Base-by-base conservation (phyloP, 192 early-diverging fungal species). In the Entomortierella lignicola region DNA sequence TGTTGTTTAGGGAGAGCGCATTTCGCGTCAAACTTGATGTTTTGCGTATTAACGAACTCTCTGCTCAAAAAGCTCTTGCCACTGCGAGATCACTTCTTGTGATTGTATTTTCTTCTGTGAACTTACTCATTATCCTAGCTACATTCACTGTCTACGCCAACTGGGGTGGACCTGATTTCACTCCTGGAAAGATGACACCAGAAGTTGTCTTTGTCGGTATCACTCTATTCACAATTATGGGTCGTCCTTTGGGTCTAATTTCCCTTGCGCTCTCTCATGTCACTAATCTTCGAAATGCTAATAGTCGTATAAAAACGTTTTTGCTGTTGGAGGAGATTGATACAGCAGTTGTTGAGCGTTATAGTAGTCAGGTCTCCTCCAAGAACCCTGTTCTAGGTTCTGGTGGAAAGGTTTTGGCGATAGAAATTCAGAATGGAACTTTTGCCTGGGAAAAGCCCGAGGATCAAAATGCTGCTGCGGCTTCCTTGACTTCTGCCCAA, bases 171-270 rank as follows among this genome's bases (percentile, higher is more conserved):
- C 72, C 72, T 4, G 53, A 65, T n/a, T 68, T 56, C 29, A 68
- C 65, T 1, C 72, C 72, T 10, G 72, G 55, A 6, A 60, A 66
- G 6, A 67, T 77, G 42, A 77, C 72, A 8, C 60, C 72, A 2
- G 65, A 77, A 39, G 68, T 89, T 34, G 89, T 91, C 7, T 94
- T 92, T 77, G 89, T 90, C 8, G 81, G 85, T 39, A 79, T 92
- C 25, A 81, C 88, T 6, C 66, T 93, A 12, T 92, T 92, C 67
- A 87, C 87, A 11, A 81, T 82, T 34, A 55, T 94, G n/a, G 75
- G 88, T 18, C 71, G 85, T 20, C 89, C 88, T 1, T 72, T 90
- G 32, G 69, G 69, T 4, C 37, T 81, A 2, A 69, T 91, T 27
- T 88, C 93, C 15, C 83, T 90, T 26, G 84, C 85, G 11, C 81